phyloP scores from a whole-genome alignment of 2,329 filamentous ascomycete genomes.

The Colletotrichum limetticola region DNA sequence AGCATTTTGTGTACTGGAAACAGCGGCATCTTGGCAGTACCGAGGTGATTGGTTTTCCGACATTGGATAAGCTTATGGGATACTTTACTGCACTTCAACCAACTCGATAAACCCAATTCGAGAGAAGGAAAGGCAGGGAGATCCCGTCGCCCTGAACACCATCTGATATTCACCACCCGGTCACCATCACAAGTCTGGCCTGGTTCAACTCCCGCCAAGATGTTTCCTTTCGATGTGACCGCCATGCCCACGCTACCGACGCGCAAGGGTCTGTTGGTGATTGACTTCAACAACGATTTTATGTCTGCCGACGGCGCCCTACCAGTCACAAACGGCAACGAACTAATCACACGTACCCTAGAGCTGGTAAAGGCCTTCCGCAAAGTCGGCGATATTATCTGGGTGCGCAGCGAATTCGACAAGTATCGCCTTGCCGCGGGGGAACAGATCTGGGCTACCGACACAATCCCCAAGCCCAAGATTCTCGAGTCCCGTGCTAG shows the following conservation, averaged over 20 bases:
- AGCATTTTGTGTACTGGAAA: not conserved
- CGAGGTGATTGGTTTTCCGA: not conserved
- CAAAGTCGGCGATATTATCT: constrained; percentile 77
- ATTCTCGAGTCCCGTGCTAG: constrained; percentile 39
- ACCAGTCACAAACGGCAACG: constrained; percentile 69
- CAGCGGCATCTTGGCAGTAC: not conserved
- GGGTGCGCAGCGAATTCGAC: constrained; percentile 83
- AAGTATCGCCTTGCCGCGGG: constrained; percentile 67
- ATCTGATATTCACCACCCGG: not conserved
- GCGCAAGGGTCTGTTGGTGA: constrained; percentile 78
- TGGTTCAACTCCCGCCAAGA: constrained; percentile 40
- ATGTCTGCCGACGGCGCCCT: constrained; percentile 75
- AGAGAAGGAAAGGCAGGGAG: not conserved
- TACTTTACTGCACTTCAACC: not conserved
- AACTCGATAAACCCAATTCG: not conserved
- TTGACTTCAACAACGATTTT: constrained; percentile 95
- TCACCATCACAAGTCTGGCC: not conserved
- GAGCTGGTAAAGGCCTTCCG: constrained; percentile 79
- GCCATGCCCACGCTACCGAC: constrained; percentile 67
- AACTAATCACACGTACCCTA: constrained; percentile 75
- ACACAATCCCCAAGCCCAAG: constrained; percentile 38
- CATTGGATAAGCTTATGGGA: not conserved
- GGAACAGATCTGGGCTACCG: constrained; percentile 59
- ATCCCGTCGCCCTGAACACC: not conserved
- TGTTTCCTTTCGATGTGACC: constrained; percentile 68